Base-by-base conservation (phyloP, 257 asterid species). In the Lavandula angustifolia region DNA sequence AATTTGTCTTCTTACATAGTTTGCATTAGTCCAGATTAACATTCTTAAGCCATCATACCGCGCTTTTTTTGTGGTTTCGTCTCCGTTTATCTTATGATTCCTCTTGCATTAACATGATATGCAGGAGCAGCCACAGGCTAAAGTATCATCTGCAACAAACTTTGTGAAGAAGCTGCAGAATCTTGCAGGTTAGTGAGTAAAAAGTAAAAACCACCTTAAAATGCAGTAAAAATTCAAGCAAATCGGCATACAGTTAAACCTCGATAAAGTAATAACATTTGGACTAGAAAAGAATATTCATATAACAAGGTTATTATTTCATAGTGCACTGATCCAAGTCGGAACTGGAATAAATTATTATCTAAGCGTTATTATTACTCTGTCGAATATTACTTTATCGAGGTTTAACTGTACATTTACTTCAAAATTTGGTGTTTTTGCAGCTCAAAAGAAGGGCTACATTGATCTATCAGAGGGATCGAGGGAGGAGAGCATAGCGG, bases 381-480 rank as follows among this genome's bases (percentile, higher is more conserved):
- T 22, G 2, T 22, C 27, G 27, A 22, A 22, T 22, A 22, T 22
- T 22, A 22, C 27, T 22, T 22, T 22, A 22, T 22, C 27, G 27
- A 22, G 27, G 27, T 22, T 22, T 22, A 22, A 22, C 27, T 22
- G 27, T 1, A 6, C 4, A 14, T 3, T 14, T 0, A 4, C 11
- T 47, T 32, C 8, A 27, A 13, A 65, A 50, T 43, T 55, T 63
- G 3, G n/a, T 9, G 41, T 46, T 1, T 62, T 58, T 68, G 46
- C 84, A 83, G 94, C 70, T 61, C 95, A 86, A 76, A 91, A 87
- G 66, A 87, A 80, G 73, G 94, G 96, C 27, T 87, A 85, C 72
- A 46, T 78, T 52, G 97, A 85, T 70, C 76, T 87, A 63, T 92
- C 82, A 72, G 98, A 82, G 35, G 56, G 41, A 63, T 60, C 87